Conservation (phyloP, 139 green algal genomes). For the Chlorella sp. region DNA sequence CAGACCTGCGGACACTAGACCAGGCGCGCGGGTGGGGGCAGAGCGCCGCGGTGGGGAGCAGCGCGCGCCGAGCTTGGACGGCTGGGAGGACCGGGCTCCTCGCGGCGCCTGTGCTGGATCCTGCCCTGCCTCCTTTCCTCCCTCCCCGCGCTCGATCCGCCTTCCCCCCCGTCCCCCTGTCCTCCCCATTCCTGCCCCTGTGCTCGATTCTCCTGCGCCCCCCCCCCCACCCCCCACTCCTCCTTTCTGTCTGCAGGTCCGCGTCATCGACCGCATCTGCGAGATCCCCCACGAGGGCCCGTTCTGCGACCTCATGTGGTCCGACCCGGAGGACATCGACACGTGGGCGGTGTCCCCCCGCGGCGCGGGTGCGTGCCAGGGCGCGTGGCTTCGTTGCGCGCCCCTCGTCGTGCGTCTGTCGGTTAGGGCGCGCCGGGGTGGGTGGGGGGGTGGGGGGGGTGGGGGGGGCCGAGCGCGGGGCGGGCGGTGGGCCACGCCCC, state of each 20-base stretch:
- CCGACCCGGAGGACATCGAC: conserved; percentile 98
- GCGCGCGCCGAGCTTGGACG: background rate
- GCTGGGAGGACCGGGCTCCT: too few species aligned
- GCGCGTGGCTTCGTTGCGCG: too few species aligned
- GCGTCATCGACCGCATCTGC: conserved; percentile 95
- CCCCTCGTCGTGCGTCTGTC: background rate
- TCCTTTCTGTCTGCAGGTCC: conserved; percentile 67
- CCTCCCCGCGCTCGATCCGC: too few species aligned
- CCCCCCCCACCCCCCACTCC: background rate
- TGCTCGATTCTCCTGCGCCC: too few species aligned
- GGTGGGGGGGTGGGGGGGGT: too few species aligned
- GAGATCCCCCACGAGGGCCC: conserved; percentile 98
- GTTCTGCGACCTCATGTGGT: conserved; percentile 99
- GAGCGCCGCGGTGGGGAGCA: background rate
- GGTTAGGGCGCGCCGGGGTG: too few species aligned
- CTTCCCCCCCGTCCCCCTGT: too few species aligned
- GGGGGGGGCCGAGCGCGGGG: too few species aligned
- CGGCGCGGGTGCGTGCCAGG: conserved; percentile 57
- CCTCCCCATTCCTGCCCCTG: too few species aligned
- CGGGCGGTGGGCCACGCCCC: too few species aligned
- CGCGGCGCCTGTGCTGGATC: too few species aligned
- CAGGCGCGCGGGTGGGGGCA: conserved; percentile 67
- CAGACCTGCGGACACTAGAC: conserved; percentile 94
- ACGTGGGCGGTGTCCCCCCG: conserved; percentile 93
- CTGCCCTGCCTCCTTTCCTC: too few species aligned